Percentiles rank a stretch among this genome's conserved stretches.
These are phyloP conservation scores for Eucalyptus melliodora DNA, from an alignment of 345 rosid species.

Conservation along the genomic window DNA sequence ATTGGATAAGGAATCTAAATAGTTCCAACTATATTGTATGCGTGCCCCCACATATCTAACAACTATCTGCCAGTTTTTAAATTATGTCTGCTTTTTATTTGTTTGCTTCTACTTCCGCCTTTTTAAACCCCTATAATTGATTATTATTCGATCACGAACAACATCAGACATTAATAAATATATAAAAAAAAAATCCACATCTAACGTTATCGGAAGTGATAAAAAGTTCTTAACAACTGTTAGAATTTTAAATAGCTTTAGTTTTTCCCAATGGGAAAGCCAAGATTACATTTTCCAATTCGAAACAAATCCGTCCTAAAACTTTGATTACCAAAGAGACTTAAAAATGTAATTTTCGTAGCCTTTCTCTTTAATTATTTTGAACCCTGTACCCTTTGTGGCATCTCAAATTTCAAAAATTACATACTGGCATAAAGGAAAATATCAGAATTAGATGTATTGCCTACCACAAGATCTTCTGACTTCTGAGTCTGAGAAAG, in stretches of 20 bases:
- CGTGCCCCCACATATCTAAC: background rate
- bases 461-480: background rate
- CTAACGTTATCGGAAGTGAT: background rate
- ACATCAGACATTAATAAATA: background rate
- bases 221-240: background rate
- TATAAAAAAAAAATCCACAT: background rate
- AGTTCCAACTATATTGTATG: background rate
- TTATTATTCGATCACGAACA: background rate
- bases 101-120: background rate
- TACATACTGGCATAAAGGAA: background rate
- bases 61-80: background rate
- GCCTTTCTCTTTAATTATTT: background rate
- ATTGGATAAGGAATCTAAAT: background rate
- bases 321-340: background rate
- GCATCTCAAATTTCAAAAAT: background rate
- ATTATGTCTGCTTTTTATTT: background rate
- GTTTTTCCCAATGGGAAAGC: background rate
- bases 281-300: background rate
- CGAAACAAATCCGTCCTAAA: background rate
- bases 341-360: background rate
- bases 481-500: background rate
- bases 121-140: background rate
- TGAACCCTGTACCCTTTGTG: background rate
- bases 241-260: background rate
- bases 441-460: background rate